A percentile compares a stretch with the other conserved stretches of the same genome.
phyloP scores from a whole-genome alignment of 495 filamentous ascomycete genomes.

The Neurospora cerealis region DNA sequence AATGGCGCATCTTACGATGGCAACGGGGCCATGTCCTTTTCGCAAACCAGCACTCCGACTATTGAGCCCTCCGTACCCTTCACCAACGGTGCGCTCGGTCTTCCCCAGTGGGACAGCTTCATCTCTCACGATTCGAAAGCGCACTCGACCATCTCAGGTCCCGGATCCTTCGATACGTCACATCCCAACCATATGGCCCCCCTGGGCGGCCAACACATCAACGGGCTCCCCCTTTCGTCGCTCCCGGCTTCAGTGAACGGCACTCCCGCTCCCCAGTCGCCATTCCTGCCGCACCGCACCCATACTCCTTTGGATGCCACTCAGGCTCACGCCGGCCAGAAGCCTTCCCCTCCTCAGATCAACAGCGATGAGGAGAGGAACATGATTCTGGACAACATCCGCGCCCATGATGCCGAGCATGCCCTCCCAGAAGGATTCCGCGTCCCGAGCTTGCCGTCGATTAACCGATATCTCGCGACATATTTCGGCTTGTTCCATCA shows the following conservation, averaged over 20 bases:
- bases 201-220: constrained; percentile 55
- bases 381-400: constrained; percentile 77
- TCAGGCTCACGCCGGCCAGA: constrained; percentile 54
- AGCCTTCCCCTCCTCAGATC: constrained; percentile 57
- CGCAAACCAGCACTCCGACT: constrained; percentile 55
- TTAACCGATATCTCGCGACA: constrained; percentile 86
- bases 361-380: constrained; percentile 70
- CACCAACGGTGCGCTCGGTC: constrained; percentile 58
- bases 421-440: constrained; percentile 85
- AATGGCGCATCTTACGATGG: constrained; percentile 49
- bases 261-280: constrained; percentile 74
- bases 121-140: constrained; percentile 58
- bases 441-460: constrained; percentile 60
- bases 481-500: constrained; percentile 98
- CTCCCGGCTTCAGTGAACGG: constrained; percentile 59
- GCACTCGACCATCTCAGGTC: constrained; percentile 54
- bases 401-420: constrained; percentile 62
- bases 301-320: constrained; percentile 47
- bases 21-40: constrained; percentile 62
- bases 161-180: constrained; percentile 57
- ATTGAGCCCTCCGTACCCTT: constrained; percentile 66
- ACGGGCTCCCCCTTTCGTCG: constrained; percentile 53
- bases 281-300: constrained; percentile 46
- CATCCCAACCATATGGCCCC: constrained; percentile 53
- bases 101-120: constrained; percentile 85